Conservation (phyloP, 805 yeast species). For the Debaryomyces tyrocola region DNA sequence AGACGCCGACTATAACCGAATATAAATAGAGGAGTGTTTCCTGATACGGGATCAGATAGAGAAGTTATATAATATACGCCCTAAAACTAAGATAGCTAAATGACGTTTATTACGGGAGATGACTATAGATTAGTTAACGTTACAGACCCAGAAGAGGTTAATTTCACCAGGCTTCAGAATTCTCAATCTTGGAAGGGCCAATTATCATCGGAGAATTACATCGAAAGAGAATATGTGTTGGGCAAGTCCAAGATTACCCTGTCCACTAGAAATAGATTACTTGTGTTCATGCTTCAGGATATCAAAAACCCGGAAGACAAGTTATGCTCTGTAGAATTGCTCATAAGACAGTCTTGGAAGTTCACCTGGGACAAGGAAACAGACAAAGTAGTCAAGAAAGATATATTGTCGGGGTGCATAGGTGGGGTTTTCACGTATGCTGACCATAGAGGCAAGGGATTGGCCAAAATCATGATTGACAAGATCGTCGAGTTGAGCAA, state of each 20-base stretch:
- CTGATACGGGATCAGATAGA: no score
- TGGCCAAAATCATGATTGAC: constrained; percentile 40
- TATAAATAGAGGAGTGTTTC: background rate
- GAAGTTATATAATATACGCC: background rate
- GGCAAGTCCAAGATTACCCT: constrained; percentile 18
- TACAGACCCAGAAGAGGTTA: constrained; percentile 23
- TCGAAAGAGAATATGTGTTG: constrained; percentile 31
- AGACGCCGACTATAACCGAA: background rate
- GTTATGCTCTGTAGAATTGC: constrained; percentile 36
- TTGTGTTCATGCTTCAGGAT: constrained; percentile 25
- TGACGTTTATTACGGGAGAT: background rate
- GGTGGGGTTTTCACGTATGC: constrained; percentile 44
- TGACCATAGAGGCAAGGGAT: constrained; percentile 36
- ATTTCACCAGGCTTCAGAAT: constrained; percentile 35
- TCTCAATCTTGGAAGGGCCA: constrained; percentile 37
- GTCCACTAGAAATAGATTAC: constrained; percentile 7
- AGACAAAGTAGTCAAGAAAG: constrained; percentile 14
- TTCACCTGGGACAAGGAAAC: constrained; percentile 14
- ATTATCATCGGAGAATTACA: constrained; percentile 33
- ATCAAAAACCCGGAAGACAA: constrained; percentile 15
- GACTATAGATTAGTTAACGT: constrained; percentile 15
- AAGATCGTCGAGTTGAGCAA: constrained; percentile 28
- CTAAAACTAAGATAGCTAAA: background rate
- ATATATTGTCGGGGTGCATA: constrained; percentile 33
- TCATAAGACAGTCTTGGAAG: constrained; percentile 30